These are phyloP conservation scores for Brassica nigra DNA, from an alignment of 345 rosid genomes.

Conservation along the genomic window DNA sequence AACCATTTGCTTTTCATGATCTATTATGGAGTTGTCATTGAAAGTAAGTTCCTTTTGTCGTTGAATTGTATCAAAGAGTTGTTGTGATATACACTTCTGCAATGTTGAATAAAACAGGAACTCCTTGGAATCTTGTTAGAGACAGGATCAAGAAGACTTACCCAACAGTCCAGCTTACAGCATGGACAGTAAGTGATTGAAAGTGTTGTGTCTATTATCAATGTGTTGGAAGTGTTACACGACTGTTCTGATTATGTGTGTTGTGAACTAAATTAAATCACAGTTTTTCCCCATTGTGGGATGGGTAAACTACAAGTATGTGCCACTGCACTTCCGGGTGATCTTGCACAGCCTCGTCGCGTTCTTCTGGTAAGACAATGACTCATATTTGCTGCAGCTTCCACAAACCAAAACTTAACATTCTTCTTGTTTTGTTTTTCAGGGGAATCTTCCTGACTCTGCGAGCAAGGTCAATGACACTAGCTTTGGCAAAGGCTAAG, in stretches of 20 bases:
- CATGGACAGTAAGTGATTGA: constrained; percentile 72
- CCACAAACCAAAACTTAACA: not conserved
- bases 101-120: constrained; percentile 57
- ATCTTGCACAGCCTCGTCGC: constrained; percentile 73
- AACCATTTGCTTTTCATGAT: constrained; percentile 86
- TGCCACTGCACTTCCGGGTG: constrained; percentile 85
- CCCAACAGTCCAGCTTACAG: constrained; percentile 66
- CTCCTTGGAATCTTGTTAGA: constrained; percentile 80
- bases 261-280: constrained; percentile 15
- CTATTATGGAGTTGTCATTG: constrained; percentile 71
- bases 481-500: constrained; percentile 52
- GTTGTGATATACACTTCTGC: not conserved
- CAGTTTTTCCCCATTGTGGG: constrained; percentile 94
- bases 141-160: constrained; percentile 71
- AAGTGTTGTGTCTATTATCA: not conserved
- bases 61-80: not conserved
- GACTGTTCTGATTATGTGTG: constrained; percentile 2
- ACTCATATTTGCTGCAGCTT: constrained; percentile 12
- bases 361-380: constrained; percentile 64
- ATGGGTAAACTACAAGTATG: constrained; percentile 84
- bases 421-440: constrained; percentile 32
- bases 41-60: constrained; percentile 49
- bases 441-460: constrained; percentile 95
- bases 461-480: constrained; percentile 61
- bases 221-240: not conserved